Percentiles rank a stretch among this genome's conserved stretches.
phyloP scores from a whole-genome alignment of 2,329 filamentous ascomycete genomes.

The Metarhizium anisopliae region DNA sequence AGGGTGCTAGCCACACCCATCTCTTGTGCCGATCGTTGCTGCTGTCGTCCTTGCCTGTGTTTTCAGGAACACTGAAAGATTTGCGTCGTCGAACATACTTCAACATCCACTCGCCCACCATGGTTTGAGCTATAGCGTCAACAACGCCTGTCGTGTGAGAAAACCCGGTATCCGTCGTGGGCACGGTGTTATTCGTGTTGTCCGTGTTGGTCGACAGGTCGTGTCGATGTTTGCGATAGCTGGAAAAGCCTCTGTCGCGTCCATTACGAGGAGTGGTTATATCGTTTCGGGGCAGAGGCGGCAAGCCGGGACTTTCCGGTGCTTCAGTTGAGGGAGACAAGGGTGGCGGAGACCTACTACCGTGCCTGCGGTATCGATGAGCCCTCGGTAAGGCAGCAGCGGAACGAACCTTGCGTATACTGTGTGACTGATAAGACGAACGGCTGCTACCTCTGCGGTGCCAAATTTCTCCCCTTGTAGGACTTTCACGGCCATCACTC shows the following conservation, averaged over 20 bases:
- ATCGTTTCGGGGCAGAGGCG: constrained; percentile 65
- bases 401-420: constrained; percentile 76
- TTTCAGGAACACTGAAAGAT: constrained; percentile 75
- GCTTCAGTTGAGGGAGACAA: constrained; percentile 59
- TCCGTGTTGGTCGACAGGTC: constrained; percentile 47
- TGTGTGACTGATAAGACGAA: constrained; percentile 47
- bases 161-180: constrained; percentile 41
- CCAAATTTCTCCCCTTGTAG: constrained; percentile 53
- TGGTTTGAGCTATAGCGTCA: constrained; percentile 93
- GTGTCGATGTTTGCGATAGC: constrained; percentile 40
- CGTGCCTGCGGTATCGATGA: constrained; percentile 37
- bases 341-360: constrained; percentile 54
- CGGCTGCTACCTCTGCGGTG: constrained; percentile 41
- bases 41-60: constrained; percentile 56
- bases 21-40: constrained; percentile 80
- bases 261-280: constrained; percentile 51
- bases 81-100: constrained; percentile 83
- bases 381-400: constrained; percentile 61
- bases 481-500: constrained; percentile 69
- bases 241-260: constrained; percentile 25
- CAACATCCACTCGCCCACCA: constrained; percentile 98
- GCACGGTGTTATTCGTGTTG: constrained; percentile 30
- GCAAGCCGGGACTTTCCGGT: constrained; percentile 61
- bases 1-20: constrained; percentile 98
- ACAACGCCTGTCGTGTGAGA: constrained; percentile 73